Base-by-base conservation (phyloP, 2,329 filamentous ascomycete genomes). In the Ploettnerulaceae sp. region DNA sequence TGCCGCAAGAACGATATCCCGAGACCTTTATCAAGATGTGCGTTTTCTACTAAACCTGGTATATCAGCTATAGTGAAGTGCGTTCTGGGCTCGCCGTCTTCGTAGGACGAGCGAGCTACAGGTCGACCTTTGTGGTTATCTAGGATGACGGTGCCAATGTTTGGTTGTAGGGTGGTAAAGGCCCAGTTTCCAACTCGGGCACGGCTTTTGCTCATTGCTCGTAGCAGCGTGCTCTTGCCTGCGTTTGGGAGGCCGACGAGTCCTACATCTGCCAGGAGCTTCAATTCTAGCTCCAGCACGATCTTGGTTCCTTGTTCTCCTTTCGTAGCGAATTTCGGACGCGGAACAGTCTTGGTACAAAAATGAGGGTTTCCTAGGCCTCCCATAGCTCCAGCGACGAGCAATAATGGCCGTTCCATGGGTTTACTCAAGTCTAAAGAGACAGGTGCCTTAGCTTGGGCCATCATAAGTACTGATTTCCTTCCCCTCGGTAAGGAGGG, bases 61-160 rank as follows among this genome's bases (percentile, higher is more conserved):
- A 98, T 97, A 64, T 98, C 93, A 12, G 93, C 93, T 49, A 98
- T 84, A 7, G 88, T 95, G 67, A 97, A 95, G 47, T 86, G 82
- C 1, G 85, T 89, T 25, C 89, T 77, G 1, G 77, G 70, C 63
- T 68, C 75, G 60, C 36, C 74, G 68, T 65, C 72, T 64, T 65
- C 71, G 58, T 62, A 71, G 14, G 58, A 68, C 58, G 61, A 63
- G 55, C 59, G 67, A 59, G 54, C 66, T 5, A 69, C 46, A 1
- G 89, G 88, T 0, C 87, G 80, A 2, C 90, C 89, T 48, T 81
- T 82, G 69, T 93, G 79, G 63, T 90, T 80, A 66, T 98, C 93
- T 8, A 98, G 77, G 11, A 97, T 84, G 5, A 98, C 89, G 0
- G 93, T 98, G 40, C 93, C 93, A 45, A 98, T 94, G 57, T 95